Base-by-base conservation (phyloP, 164 flowering plant genomes). In the Litsea cubeba region DNA sequence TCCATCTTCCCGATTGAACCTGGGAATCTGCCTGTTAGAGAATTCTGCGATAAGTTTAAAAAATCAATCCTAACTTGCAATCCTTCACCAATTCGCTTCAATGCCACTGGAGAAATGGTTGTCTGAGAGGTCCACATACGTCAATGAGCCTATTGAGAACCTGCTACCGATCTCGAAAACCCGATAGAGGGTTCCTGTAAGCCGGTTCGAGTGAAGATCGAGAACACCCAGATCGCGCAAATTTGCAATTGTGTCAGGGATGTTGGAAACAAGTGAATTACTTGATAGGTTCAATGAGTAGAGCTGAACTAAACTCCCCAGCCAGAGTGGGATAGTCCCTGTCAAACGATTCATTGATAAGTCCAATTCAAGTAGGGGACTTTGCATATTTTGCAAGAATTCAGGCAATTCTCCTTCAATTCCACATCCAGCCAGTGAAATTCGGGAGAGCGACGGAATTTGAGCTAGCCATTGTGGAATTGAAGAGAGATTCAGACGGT, bases 121-220 rank as follows among this genome's bases (percentile, higher is more conserved):
- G 15, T 75, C 79, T 5, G 91, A 88, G 32, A 89, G 88, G 76
- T 89, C 91, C 24, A 88, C 65, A 50, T 82, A 84, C 20, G 77
- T 79, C 62, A 85, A 51, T 69, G 85, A 82, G 62, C 88, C 92
- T n/a, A 68, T 83, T 1, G 76, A 24, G 70, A 81, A 85, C 62
- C 80, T 70, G 76, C 76, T 80, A 62, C 66, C 79, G 4, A 83
- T 81, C 67, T 76, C 12, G 70, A 89, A 85, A 51, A 83, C 81
- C 51, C 70, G 77, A 75, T 74, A 57, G 26, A 86, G 46, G 32
- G 83, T 24, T 17, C 91, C 94, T 68, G 85, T 71, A 22, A 90
- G 76, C 75, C 64, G 79, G 68, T 90, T 90, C 11, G 87, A 84
- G 74, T 85, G 91, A 70, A 89, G 88, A 79, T 89, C 93, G 1